Percentiles rank a stretch among this genome's conserved stretches.
Evolutionary conservation across 352 stramenopile species (phyloP).

Genomic region (Phytopythium helicoides): DNA sequence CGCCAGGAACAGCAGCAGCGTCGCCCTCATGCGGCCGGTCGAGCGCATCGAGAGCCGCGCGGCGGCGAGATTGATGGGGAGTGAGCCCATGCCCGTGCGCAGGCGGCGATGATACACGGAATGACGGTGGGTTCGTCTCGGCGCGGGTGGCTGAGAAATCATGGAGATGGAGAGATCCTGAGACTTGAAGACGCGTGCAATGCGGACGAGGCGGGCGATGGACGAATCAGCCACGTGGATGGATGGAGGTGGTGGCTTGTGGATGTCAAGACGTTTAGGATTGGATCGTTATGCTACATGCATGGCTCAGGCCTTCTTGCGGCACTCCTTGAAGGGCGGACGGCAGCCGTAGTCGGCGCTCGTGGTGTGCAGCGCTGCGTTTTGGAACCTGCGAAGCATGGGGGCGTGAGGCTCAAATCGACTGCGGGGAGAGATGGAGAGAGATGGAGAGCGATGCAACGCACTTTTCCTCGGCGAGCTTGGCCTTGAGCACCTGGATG

Average conservation of each 20-base stretch:
- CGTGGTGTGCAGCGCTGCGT: slow-evolving; percentile 51
- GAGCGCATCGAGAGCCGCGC: not conserved
- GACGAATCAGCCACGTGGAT: too few species aligned
- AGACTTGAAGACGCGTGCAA: not conserved
- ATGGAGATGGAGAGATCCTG: too few species aligned
- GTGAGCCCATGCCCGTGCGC: too few species aligned
- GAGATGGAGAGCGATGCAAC: too few species aligned
- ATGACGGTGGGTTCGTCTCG: not conserved
- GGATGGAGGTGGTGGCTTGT: too few species aligned
- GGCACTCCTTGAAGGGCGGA: slow-evolving; percentile 73
- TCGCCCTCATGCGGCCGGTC: not conserved
- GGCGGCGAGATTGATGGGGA: not conserved
- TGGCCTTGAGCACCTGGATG: slow-evolving; percentile 66
- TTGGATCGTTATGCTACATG: too few species aligned
- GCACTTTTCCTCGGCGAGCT: slow-evolving; percentile 57
- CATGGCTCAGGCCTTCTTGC: too few species aligned
- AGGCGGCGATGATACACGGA: too few species aligned
- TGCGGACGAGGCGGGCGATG: not conserved
- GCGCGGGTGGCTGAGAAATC: too few species aligned
- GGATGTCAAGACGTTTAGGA: too few species aligned
- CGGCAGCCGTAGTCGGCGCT: slow-evolving; percentile 64
- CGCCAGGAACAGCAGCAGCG: slow-evolving; percentile 2
- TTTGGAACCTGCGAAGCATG: slow-evolving; percentile 49
- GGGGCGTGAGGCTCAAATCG: too few species aligned
- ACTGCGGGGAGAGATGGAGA: too few species aligned